Evolutionary conservation across 768 basidiomycete species (phyloP), one percentile per base, ranked within the genome.

Genomic region (Daedaleopsis nitida): DNA sequence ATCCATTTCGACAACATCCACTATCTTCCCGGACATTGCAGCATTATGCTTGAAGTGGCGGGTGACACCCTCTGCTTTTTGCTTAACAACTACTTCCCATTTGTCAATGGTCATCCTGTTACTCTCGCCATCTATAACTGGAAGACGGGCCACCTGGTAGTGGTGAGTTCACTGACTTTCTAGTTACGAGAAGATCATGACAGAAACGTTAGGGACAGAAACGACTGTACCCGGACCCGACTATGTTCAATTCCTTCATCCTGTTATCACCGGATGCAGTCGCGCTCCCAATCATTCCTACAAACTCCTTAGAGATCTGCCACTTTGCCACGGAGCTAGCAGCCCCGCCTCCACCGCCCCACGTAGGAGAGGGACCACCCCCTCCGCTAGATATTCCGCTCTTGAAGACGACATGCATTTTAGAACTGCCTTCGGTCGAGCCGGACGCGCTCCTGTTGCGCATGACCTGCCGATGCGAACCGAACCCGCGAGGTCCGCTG

Each of bases 381-480:
- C 8, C 48, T 10, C 54, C 11, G 17, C 17, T 32, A 2, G 32
- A 58, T 14, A 34, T 60, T 5, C 47, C 59, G 5, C 16, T 32
- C 5, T 53, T 66, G 32, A 24, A 56, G n/a, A 54, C 68, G 5
- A 32, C 65, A 9, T 68, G 64, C 49, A 55, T 57, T 23, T 55
- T 71, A n/a, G 55, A 52, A 34, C 65, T 72, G 21, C 70, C 70
- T 12, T 39, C 59, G 1, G 58, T 70, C 11, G 27, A 50, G 14
- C 38, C 38, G 7, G 48, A 38, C 14, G 62, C 66, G 11, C 39
- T 65, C 5, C 60, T 68, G 42, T 39, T 67, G 48, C 64, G 66
- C 37, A 65, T 72, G 57, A 65, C 60, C 9, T 73, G 72, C 39
- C 68, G 72, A 27, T 65, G 66, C 45, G 72, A 73, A 53, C 72